phyloP scores from a whole-genome alignment of 768 basidiomycete genomes.

The Pholiota conissans region DNA sequence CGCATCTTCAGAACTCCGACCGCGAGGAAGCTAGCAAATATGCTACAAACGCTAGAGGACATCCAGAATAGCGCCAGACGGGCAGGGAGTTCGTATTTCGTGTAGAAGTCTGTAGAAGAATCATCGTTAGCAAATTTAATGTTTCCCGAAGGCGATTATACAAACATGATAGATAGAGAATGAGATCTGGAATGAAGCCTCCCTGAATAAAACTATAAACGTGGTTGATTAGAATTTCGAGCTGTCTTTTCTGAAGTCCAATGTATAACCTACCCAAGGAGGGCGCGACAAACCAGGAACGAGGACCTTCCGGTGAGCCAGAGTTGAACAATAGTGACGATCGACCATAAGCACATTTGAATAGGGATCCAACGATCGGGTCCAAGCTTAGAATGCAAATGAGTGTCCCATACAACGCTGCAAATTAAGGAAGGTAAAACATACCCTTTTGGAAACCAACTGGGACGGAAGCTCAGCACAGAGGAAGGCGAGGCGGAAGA shows the following conservation, averaged over 20 bases:
- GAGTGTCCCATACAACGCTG: not conserved
- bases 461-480: conserved; percentile 64
- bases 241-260: not conserved
- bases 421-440: conserved; percentile 10
- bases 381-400: conserved; percentile 42
- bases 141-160: not conserved
- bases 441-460: conserved; percentile 56
- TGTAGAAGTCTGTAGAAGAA: conserved; percentile 49
- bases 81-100: conserved; percentile 56
- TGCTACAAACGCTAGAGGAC: conserved; percentile 42
- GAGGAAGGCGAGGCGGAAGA: conserved; percentile 53
- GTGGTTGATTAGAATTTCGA: not conserved
- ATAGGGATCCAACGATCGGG: conserved; percentile 66
- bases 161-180: conserved; percentile 62
- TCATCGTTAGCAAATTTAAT: not conserved
- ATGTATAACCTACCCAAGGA: conserved; percentile 35
- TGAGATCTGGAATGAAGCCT: conserved; percentile 57
- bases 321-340: conserved; percentile 53
- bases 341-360: conserved; percentile 56
- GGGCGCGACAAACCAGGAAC: conserved; percentile 48
- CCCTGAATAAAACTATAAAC: conserved; percentile 25
- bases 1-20: conserved; percentile 63
- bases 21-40: conserved; percentile 55
- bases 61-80: conserved; percentile 60
- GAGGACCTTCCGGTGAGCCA: conserved; percentile 52